Conservation (phyloP, 164 flowering plant genomes). For the Aristolochia californica region DNA sequence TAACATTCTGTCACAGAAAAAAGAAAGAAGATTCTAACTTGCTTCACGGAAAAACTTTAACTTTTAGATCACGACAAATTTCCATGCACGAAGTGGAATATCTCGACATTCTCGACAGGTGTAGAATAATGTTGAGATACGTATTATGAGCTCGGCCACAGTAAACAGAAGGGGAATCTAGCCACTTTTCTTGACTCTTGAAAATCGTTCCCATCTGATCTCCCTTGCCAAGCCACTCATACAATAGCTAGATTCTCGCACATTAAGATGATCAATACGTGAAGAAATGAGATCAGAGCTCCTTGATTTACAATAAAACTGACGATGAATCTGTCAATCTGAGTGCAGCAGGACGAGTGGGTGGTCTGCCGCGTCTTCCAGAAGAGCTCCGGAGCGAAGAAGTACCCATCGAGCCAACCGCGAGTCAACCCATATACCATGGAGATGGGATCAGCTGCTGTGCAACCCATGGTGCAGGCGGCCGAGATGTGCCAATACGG, state of each 20-base stretch:
- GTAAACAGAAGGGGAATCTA: background rate
- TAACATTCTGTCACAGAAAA: background rate
- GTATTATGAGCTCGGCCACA: too few species aligned
- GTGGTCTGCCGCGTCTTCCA: slow-evolving; percentile 92
- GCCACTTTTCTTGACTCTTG: background rate
- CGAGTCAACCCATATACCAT: slow-evolving; percentile 40
- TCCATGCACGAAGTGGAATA: background rate
- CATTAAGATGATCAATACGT: background rate
- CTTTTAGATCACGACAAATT: background rate
- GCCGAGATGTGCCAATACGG: slow-evolving; percentile 19
- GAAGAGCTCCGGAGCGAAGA: slow-evolving; percentile 60
- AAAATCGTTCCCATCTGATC: background rate
- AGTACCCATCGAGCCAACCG: slow-evolving; percentile 42
- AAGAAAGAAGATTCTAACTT: slow-evolving; percentile 3
- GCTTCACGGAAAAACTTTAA: slow-evolving; percentile 1
- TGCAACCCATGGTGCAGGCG: slow-evolving; percentile 30
- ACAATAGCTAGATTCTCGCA: background rate
- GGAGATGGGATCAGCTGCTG: slow-evolving; percentile 21
- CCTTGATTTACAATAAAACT: background rate
- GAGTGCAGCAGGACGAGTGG: slow-evolving; percentile 82
- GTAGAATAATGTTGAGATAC: too few species aligned
- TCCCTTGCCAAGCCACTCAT: background rate
- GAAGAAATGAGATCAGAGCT: background rate
- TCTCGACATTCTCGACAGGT: background rate
- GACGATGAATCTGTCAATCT: background rate